Evolutionary conservation across 495 filamentous ascomycete species (phyloP).

Genomic region (Penicillium diatomitis): DNA sequence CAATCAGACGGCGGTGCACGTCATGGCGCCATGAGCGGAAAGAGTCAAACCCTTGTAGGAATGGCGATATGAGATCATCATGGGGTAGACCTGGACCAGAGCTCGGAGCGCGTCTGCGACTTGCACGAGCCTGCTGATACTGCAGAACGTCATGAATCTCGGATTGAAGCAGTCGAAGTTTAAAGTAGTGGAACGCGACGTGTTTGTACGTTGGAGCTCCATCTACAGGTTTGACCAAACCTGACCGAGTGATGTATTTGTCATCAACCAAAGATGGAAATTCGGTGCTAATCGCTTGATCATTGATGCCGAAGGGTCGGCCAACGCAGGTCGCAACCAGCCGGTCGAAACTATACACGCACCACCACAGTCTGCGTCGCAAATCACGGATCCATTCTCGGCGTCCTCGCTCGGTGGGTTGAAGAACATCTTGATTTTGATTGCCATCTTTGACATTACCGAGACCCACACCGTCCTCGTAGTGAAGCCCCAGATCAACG

Average conservation of each 20-base stretch:
- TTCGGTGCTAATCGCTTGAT: constrained; percentile 89
- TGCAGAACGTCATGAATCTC: constrained; percentile 93
- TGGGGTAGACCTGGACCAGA: constrained; percentile 62
- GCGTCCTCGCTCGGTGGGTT: constrained; percentile 58
- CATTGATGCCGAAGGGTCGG: constrained; percentile 84
- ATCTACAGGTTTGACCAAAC: constrained; percentile 50
- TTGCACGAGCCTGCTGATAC: constrained; percentile 64
- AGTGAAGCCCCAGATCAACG: constrained; percentile 86
- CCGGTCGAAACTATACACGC: constrained; percentile 86
- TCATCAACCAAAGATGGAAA: constrained; percentile 86
- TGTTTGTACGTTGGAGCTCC: constrained; percentile 70
- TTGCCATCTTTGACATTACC: constrained; percentile 35
- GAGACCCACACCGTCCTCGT: constrained; percentile 75
- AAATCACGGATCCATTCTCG: constrained; percentile 83
- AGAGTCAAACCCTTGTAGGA: constrained; percentile 71
- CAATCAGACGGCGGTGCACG: constrained; percentile 70
- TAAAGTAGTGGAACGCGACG: constrained; percentile 85
- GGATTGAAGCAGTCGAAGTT: constrained; percentile 83
- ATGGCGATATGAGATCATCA: constrained; percentile 71
- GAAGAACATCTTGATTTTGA: constrained; percentile 27
- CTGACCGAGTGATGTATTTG: constrained; percentile 76
- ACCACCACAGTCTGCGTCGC: constrained; percentile 89
- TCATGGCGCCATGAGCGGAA: constrained; percentile 85
- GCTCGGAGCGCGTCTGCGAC: constrained; percentile 43
- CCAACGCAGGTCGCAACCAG: constrained; percentile 89